Evolutionary conservation across 805 yeast species (phyloP).

Genomic region (Cyberlindnera subsufficiens): DNA sequence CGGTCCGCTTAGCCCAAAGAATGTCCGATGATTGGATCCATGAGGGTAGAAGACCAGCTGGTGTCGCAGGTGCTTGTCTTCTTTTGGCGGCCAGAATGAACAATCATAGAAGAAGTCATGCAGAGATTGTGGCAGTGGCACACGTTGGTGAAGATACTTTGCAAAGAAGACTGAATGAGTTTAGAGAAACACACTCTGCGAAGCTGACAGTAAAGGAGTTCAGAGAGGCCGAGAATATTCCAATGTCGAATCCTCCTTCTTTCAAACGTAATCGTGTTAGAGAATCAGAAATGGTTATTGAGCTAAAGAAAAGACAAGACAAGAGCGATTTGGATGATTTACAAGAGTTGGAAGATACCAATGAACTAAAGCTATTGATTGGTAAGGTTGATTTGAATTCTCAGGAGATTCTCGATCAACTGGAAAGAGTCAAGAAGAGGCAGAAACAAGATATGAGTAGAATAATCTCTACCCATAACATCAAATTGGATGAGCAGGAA

Average conservation of each 20-base stretch:
- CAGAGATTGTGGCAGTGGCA: constrained; percentile 91
- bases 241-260: constrained; percentile 73
- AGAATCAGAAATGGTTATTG: constrained; percentile 26
- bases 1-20: constrained; percentile 76
- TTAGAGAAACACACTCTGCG: constrained; percentile 72
- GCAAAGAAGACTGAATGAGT: constrained; percentile 86
- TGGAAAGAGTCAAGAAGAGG: constrained; percentile 24
- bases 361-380: constrained; percentile 12
- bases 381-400: constrained; percentile 18
- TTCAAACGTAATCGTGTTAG: constrained; percentile 54
- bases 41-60: constrained; percentile 97
- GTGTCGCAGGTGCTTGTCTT: constrained; percentile 95
- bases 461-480: constrained; percentile 14
- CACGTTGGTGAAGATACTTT: constrained; percentile 93
- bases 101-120: constrained; percentile 83
- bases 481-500: constrained; percentile 5
- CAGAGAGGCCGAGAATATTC: constrained; percentile 38
- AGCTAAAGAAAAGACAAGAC: constrained; percentile 15
- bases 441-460: constrained; percentile 16
- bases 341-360: constrained; percentile 17
- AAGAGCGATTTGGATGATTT: not conserved
- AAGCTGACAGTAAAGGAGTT: constrained; percentile 67
- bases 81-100: constrained; percentile 95
- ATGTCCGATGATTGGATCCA: constrained; percentile 96
- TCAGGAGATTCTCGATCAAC: constrained; percentile 22